phyloP scores from a whole-genome alignment of 169 alveolate species.

The Eimeria maxima region DNA sequence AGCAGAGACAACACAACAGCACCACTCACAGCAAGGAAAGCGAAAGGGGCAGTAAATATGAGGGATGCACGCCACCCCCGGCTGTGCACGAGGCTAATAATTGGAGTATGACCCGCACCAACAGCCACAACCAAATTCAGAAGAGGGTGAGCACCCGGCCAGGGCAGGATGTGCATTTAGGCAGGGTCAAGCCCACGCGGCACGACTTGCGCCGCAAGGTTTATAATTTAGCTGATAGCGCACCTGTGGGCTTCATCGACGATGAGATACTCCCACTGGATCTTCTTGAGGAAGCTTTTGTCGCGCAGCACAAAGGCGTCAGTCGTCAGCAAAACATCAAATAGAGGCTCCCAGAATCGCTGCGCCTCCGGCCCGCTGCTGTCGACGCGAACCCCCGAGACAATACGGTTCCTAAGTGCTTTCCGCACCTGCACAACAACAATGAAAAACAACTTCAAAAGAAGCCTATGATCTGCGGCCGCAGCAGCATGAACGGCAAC shows the following conservation, averaged over 20 bases:
- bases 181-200: no score
- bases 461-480: no score
- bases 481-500: no score
- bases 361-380: constrained; percentile 42
- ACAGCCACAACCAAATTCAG: no score
- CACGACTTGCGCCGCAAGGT: neutral
- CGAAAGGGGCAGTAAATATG: neutral
- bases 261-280: constrained; percentile 96
- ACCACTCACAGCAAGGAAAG: neutral
- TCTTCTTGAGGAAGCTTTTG: constrained; percentile 89
- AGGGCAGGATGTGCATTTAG: no score
- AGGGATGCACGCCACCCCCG: no score
- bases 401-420: constrained; percentile 17
- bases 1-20: neutral
- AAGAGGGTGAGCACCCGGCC: no score
- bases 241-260: constrained; percentile 97
- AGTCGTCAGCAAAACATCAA: constrained; percentile 86
- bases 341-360: constrained; percentile 83
- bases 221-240: neutral
- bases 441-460: neutral
- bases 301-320: constrained; percentile 88
- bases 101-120: no score
- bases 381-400: constrained; percentile 42
- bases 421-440: constrained; percentile 10
- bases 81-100: no score